These are phyloP conservation scores for Cercospora sesami DNA, from an alignment of 2,329 filamentous ascomycete genomes.

Conservation along the genomic window DNA sequence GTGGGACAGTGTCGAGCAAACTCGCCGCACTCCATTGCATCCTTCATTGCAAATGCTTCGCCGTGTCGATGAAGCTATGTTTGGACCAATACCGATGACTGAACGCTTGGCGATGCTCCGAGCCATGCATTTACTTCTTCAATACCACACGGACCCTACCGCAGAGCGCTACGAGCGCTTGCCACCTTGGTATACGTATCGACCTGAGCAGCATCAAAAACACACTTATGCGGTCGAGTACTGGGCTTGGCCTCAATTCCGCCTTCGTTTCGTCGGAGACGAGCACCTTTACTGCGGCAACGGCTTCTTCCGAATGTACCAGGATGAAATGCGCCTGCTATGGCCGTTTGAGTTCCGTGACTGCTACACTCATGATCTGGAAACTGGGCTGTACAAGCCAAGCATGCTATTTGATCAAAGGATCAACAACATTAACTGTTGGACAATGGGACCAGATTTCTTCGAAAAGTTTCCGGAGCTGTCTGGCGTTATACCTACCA, in stretches of 20 bases:
- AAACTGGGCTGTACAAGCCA: neutral
- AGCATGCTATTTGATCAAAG: neutral
- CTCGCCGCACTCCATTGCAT: neutral
- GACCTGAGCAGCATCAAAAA: neutral
- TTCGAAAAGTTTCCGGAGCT: neutral
- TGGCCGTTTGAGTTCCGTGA: neutral
- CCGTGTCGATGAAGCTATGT: neutral
- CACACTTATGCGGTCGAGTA: neutral
- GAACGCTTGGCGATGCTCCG: neutral
- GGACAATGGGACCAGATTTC: neutral
- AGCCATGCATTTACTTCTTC: neutral
- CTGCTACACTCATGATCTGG: neutral
- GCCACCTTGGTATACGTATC: neutral
- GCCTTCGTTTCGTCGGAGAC: neutral
- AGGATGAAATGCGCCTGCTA: neutral
- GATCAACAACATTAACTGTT: neutral
- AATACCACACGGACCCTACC: neutral
- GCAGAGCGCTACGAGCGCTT: neutral
- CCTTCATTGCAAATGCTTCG: neutral
- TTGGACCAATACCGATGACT: neutral
- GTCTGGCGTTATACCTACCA: neutral
- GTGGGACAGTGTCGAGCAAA: neutral
- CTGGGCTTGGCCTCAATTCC: neutral
- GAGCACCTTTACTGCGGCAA: neutral
- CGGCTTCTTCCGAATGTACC: neutral